Percentiles rank a stretch among this genome's conserved stretches.
phyloP scores from a whole-genome alignment of 2,329 filamentous ascomycete genomes.

The Raffaelea arxii region DNA sequence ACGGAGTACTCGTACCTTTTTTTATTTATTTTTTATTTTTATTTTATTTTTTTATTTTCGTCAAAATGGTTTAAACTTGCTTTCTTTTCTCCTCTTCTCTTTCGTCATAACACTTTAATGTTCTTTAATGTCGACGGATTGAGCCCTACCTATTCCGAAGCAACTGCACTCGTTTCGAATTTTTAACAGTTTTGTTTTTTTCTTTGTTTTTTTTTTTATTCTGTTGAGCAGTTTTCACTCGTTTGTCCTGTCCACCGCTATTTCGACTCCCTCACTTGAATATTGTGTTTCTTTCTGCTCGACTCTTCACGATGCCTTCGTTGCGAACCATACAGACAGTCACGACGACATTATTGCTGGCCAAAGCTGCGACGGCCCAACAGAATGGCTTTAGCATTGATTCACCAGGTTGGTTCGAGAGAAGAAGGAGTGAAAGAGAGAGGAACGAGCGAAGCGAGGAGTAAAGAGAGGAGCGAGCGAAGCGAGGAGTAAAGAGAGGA shows the following conservation, averaged over 20 bases:
- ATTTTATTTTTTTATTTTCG: neutral
- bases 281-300: neutral
- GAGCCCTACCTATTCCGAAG: no score
- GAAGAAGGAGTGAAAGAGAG: no score
- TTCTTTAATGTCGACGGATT: neutral
- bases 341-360: constrained; percentile 1
- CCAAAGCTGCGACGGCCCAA: constrained; percentile 1
- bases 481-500: no score
- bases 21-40: neutral
- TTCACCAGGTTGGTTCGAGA: constrained; percentile 7
- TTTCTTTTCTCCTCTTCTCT: neutral
- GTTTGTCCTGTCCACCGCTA: neutral
- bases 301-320: neutral
- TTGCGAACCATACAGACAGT: neutral
- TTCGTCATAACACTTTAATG: neutral
- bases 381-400: constrained; percentile 9
- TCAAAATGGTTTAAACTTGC: neutral
- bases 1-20: neutral
- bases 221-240: neutral
- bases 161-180: no score
- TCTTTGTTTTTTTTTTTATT: neutral
- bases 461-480: no score
- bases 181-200: neutral
- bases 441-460: no score
- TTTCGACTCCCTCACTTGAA: no score